Conservation (phyloP, 306 rosid genomes). For the Ochetophila trinervis region DNA sequence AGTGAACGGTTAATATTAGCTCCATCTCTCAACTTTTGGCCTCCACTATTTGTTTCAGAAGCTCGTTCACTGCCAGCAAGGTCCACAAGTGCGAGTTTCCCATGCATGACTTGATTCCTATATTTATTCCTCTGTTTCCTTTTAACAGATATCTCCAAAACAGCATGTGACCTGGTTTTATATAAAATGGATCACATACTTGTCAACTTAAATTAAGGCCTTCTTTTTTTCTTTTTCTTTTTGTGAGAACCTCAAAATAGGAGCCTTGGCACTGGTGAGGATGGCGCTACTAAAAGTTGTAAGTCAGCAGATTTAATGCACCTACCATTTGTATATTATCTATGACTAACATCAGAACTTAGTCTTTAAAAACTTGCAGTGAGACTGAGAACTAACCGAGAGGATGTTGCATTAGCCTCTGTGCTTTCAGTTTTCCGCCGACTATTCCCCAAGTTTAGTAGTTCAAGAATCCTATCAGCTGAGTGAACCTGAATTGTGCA, state of each 20-base stretch:
- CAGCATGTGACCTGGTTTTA: constrained; percentile 57
- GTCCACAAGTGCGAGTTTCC: constrained; percentile 67
- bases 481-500: constrained; percentile 49
- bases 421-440: constrained; percentile 65
- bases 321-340: background rate
- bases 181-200: background rate
- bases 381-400: constrained; percentile 36
- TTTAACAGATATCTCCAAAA: constrained; percentile 53
- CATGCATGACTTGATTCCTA: constrained; percentile 52
- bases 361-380: background rate
- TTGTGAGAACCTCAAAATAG: background rate
- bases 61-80: constrained; percentile 70
- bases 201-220: background rate
- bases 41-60: constrained; percentile 52
- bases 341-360: background rate
- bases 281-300: background rate
- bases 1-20: constrained; percentile 72
- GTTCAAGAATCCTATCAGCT: constrained; percentile 65
- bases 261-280: background rate
- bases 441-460: constrained; percentile 58
- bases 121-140: constrained; percentile 55
- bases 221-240: too few relatives aligned
- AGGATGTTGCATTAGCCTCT: constrained; percentile 58
- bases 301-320: background rate
- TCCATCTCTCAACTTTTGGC: constrained; percentile 62